Percentiles rank a stretch among this genome's conserved stretches.
These are phyloP conservation scores for Aspergillus fructus DNA, from an alignment of 2,329 filamentous ascomycete species.

Conservation along the genomic window DNA sequence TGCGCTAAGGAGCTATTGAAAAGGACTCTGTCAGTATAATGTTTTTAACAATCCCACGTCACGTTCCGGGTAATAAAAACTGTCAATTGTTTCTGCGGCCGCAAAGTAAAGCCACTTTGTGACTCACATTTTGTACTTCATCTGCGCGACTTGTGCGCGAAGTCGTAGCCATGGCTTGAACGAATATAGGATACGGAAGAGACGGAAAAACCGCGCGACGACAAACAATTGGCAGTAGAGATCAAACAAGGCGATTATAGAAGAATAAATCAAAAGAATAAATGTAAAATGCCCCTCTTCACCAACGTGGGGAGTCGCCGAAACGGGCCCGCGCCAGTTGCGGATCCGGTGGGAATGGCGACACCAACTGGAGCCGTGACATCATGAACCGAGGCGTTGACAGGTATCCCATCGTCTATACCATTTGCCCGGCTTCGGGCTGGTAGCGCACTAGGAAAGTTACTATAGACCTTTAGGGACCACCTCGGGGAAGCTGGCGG, in stretches of 20 bases:
- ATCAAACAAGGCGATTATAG: neutral
- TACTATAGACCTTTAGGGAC: neutral
- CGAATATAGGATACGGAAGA: neutral
- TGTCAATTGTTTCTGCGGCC: neutral
- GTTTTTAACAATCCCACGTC: neutral
- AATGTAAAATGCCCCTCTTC: neutral
- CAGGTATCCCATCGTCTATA: too few relatives aligned
- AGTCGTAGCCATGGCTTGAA: slow-evolving; percentile 22
- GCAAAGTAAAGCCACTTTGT: slow-evolving; percentile 4
- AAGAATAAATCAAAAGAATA: neutral
- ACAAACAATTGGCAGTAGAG: neutral
- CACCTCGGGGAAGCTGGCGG: neutral
- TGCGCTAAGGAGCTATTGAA: slow-evolving; percentile 35
- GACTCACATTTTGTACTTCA: slow-evolving; percentile 44
- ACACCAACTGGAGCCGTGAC: slow-evolving; percentile 13
- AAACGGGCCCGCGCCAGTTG: slow-evolving; percentile 1
- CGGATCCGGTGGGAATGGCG: slow-evolving; percentile 15
- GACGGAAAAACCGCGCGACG: neutral
- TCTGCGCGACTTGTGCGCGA: slow-evolving; percentile 33
- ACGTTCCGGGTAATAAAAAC: neutral
- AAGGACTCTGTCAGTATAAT: slow-evolving; percentile 5
- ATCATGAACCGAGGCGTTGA: slow-evolving; percentile 8
- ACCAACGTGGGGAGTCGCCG: neutral
- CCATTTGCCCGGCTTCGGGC: too few relatives aligned
- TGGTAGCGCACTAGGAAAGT: too few relatives aligned